These are phyloP conservation scores for Agaricus blazei DNA, from an alignment of 768 basidiomycete species.

Conservation along the genomic window DNA sequence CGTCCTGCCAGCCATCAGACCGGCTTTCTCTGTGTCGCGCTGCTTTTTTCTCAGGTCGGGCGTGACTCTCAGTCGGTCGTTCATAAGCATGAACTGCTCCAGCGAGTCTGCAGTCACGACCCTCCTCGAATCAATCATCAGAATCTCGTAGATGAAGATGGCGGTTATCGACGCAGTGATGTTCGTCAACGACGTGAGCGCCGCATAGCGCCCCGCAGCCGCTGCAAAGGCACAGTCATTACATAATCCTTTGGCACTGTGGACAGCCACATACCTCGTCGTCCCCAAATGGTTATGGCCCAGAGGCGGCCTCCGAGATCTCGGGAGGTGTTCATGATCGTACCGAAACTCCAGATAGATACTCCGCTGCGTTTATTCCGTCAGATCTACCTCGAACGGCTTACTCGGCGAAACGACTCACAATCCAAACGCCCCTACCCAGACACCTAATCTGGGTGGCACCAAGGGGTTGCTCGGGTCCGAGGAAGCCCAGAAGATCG, in stretches of 20 bases:
- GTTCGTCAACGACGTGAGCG: slow-evolving; percentile 1
- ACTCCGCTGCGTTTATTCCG: not conserved
- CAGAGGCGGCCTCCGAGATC: slow-evolving; percentile 4
- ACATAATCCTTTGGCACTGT: not conserved
- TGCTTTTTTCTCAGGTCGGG: not conserved
- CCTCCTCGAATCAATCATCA: slow-evolving; percentile 3
- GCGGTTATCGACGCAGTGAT: not conserved
- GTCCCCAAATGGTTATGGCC: slow-evolving; percentile 4
- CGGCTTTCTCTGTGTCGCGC: not conserved
- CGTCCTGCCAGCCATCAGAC: not conserved
- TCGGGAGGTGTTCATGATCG: slow-evolving; percentile 4
- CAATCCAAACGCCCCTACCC: slow-evolving; percentile 4
- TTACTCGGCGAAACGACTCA: not conserved
- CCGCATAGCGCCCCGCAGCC: not conserved
- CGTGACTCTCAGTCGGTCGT: not conserved
- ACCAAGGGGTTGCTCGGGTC: slow-evolving; percentile 6
- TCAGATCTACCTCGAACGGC: not conserved
- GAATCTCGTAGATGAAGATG: slow-evolving; percentile 4
- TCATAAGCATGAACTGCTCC: slow-evolving; percentile 3
- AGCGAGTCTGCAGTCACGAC: slow-evolving; percentile 3
- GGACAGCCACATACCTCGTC: not conserved
- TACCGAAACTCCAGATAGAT: slow-evolving; percentile 1
- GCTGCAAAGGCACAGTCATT: not conserved
- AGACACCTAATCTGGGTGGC: slow-evolving; percentile 2
- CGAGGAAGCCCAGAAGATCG: not conserved